Percentiles rank a stretch among this genome's conserved stretches.
phyloP scores from a whole-genome alignment of 2,329 filamentous ascomycete genomes.

The Aspergillus japonicus region DNA sequence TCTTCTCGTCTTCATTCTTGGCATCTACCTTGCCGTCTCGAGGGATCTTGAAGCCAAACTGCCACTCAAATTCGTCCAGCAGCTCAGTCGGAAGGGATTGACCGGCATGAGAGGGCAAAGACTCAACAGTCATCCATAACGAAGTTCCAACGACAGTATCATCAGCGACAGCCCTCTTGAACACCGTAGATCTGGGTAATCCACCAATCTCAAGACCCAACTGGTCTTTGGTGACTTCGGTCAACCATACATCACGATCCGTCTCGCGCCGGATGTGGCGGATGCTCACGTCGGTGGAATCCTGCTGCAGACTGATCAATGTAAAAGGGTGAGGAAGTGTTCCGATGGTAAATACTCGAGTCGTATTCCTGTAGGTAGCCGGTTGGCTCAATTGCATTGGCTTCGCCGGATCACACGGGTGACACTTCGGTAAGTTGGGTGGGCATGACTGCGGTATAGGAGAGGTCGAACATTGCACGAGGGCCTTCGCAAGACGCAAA shows the following conservation, averaged over 20 bases:
- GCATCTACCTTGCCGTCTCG: constrained; percentile 44
- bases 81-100: constrained; percentile 56
- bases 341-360: constrained; percentile 74
- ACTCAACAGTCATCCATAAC: constrained; percentile 79
- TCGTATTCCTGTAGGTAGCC: constrained; percentile 68
- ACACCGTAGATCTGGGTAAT: constrained; percentile 64
- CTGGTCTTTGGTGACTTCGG: constrained; percentile 66
- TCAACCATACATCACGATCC: constrained; percentile 75
- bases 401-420: constrained; percentile 66
- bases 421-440: constrained; percentile 73
- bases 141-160: constrained; percentile 63
- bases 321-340: constrained; percentile 92
- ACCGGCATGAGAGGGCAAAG: constrained; percentile 44
- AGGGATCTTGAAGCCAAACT: constrained; percentile 81
- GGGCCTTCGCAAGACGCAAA: constrained; percentile 68
- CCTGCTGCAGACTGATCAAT: constrained; percentile 64
- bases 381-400: constrained; percentile 67
- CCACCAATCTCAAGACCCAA: constrained; percentile 64
- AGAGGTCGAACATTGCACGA: constrained; percentile 71
- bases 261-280: constrained; percentile 67
- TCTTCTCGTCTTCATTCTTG: constrained; percentile 33
- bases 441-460: constrained; percentile 78
- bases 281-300: constrained; percentile 59
- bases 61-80: constrained; percentile 74
- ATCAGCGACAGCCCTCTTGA: constrained; percentile 80